Conservation (phyloP, 257 asterid genomes). For the Salvia hispanica region DNA sequence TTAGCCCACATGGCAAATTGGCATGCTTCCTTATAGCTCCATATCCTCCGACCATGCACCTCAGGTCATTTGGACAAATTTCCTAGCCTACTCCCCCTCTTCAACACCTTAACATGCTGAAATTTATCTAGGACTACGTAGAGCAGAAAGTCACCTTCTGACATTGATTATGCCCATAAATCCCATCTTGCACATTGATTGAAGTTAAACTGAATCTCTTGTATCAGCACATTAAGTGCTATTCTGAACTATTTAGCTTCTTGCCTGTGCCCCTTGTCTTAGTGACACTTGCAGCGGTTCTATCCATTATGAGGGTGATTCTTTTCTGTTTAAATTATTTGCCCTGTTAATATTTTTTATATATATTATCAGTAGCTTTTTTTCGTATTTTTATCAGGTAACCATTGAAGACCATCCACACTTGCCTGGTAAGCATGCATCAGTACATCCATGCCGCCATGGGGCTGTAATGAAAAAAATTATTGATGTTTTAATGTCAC, state of each 20-base stretch:
- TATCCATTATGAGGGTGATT: neutral
- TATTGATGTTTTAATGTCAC: constrained; percentile 87
- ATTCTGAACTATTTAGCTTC: neutral
- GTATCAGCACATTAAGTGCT: constrained; percentile 11
- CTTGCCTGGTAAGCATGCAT: constrained; percentile 96
- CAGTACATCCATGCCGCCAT: constrained; percentile 97
- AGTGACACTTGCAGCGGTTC: neutral
- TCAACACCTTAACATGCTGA: too few relatives aligned
- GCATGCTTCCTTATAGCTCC: too few relatives aligned
- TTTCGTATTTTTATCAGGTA: constrained; percentile 49
- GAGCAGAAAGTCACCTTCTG: neutral
- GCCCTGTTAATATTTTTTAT: constrained; percentile 5
- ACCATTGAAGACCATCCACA: constrained; percentile 99
- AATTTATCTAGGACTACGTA: too few relatives aligned
- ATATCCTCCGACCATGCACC: too few relatives aligned
- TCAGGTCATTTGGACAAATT: too few relatives aligned
- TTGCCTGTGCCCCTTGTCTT: constrained; percentile 2
- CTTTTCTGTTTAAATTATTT: constrained; percentile 17
- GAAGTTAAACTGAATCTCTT: constrained; percentile 5
- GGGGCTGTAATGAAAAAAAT: constrained; percentile 99
- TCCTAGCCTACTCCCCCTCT: too few relatives aligned
- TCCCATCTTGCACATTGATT: neutral
- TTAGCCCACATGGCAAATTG: too few relatives aligned
- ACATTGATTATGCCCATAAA: neutral
- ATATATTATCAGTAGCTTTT: neutral